A percentile compares a stretch with the other conserved stretches of the same genome.
These are phyloP conservation scores for Eustoma russellianum DNA, from an alignment of 257 asterid species.

Conservation along the genomic window DNA sequence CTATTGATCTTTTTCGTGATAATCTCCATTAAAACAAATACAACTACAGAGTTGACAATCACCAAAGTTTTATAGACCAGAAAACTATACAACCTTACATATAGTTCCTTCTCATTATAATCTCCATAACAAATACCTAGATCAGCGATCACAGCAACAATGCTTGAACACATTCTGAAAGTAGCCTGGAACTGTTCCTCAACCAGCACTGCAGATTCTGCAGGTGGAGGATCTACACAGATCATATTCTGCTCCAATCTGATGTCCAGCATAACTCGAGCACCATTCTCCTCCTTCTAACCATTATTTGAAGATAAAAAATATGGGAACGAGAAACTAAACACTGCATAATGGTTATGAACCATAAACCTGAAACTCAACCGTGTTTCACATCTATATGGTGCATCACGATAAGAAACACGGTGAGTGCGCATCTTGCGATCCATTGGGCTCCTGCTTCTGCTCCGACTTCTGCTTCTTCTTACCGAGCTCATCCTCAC, in stretches of 20 bases:
- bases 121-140: too few relatives aligned
- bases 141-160: too few relatives aligned
- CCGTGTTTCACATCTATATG: conserved; percentile 75
- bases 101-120: too few relatives aligned
- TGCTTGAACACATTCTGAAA: too few relatives aligned
- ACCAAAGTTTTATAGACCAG: too few relatives aligned
- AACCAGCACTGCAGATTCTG: too few relatives aligned
- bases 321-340: conserved; percentile 24
- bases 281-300: conserved; percentile 25
- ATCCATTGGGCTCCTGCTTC: conserved; percentile 95
- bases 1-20: too few relatives aligned
- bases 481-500: conserved; percentile 66
- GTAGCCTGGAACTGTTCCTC: too few relatives aligned
- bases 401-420: conserved; percentile 84
- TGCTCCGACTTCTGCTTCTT: conserved; percentile 59
- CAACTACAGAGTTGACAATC: too few relatives aligned
- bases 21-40: too few relatives aligned
- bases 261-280: conserved; percentile 16
- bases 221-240: neutral
- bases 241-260: conserved; percentile 15
- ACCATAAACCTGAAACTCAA: conserved; percentile 91
- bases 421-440: conserved; percentile 87
- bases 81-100: too few relatives aligned
- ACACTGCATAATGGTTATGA: conserved; percentile 30
- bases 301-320: conserved; percentile 21